phyloP scores from a whole-genome alignment of 2,329 filamentous ascomycete species.

The Claviceps spartinae region DNA sequence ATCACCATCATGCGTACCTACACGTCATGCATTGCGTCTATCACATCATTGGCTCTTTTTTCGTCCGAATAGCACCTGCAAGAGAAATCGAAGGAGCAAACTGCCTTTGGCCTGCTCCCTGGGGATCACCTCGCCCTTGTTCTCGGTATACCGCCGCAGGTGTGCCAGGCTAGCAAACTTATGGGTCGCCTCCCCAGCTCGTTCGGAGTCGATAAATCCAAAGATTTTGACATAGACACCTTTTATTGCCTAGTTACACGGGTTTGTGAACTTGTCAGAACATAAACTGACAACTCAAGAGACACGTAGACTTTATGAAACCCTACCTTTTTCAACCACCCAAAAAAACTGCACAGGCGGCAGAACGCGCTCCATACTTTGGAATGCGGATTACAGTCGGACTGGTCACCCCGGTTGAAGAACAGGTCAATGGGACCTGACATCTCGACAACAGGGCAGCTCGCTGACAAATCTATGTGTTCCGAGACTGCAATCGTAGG shows the following conservation, averaged over 20 bases:
- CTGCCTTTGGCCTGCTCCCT: background rate
- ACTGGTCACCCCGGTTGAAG: too few relatives aligned
- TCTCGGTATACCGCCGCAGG: background rate
- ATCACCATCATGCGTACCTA: too few relatives aligned
- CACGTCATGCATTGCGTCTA: too few relatives aligned
- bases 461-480: too few relatives aligned
- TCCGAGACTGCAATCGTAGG: too few relatives aligned
- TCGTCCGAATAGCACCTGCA: background rate
- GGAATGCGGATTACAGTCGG: too few relatives aligned
- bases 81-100: background rate
- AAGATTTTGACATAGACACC: constrained; percentile 3
- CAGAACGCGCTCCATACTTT: too few relatives aligned
- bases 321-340: constrained; percentile 1
- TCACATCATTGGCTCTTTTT: too few relatives aligned
- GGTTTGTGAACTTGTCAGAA: too few relatives aligned
- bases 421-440: background rate
- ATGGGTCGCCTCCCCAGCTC: background rate
- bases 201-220: constrained; percentile 3
- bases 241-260: background rate
- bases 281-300: too few relatives aligned
- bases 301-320: background rate
- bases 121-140: background rate
- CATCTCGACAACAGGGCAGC: too few relatives aligned
- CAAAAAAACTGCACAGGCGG: background rate
- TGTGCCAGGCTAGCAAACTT: background rate